Conservation (phyloP, 257 asterid genomes). For the Petunia secreta region DNA sequence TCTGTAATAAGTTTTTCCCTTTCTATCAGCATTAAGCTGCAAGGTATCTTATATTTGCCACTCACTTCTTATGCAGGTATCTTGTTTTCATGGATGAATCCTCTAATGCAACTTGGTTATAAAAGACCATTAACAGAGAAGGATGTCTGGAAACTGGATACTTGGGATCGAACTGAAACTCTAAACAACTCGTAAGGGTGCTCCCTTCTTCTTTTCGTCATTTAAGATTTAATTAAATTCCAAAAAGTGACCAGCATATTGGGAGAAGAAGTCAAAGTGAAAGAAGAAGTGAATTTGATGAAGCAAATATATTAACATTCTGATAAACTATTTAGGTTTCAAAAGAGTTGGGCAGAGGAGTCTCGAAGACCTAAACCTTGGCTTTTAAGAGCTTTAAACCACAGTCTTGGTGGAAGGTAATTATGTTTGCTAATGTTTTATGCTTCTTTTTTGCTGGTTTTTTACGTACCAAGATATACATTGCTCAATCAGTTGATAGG, state of each 20-base stretch:
- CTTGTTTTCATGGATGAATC: conserved; percentile 77
- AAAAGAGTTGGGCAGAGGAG: conserved; percentile 84
- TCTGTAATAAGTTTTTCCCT: neutral
- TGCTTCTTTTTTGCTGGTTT: conserved; percentile 22
- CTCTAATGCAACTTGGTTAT: conserved; percentile 83
- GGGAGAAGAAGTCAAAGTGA: neutral
- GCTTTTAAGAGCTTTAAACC: conserved; percentile 88
- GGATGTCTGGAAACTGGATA: conserved; percentile 98
- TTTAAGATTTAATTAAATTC: conserved; percentile 7
- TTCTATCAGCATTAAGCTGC: conserved; percentile 23
- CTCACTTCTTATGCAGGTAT: conserved; percentile 48
- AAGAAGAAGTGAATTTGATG: neutral
- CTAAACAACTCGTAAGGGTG: conserved; percentile 68
- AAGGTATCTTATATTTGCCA: conserved; percentile 29
- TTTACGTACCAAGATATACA: neutral
- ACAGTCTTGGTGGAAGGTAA: conserved; percentile 96
- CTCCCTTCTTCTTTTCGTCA: neutral
- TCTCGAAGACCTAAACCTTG: conserved; percentile 79
- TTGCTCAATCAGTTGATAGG: conserved; percentile 2
- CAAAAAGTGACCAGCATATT: neutral
- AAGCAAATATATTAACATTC: neutral
- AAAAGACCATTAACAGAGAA: conserved; percentile 90
- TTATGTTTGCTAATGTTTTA: conserved; percentile 26
- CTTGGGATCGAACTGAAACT: conserved; percentile 92
- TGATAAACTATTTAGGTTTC: conserved; percentile 62